Percentiles rank a stretch among this genome's conserved stretches.
These are phyloP conservation scores for Nyctanthes arbortristis DNA, from an alignment of 257 asterid genomes.

Conservation along the genomic window DNA sequence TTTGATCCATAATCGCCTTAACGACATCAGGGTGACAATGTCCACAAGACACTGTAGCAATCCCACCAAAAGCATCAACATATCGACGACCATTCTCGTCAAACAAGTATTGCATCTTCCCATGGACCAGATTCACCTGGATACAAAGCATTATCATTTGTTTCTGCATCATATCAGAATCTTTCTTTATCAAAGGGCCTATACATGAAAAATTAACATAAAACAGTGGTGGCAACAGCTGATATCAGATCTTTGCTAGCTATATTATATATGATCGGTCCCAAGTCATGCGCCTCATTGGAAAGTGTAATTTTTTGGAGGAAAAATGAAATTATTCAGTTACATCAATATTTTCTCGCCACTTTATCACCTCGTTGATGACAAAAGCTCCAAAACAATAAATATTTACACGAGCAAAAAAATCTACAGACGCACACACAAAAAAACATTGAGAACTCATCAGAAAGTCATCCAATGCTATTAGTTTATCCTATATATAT, in stretches of 20 bases:
- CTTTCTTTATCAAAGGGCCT: background rate
- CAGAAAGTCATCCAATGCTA: too few relatives aligned
- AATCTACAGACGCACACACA: too few relatives aligned
- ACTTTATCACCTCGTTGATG: background rate
- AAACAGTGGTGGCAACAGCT: background rate
- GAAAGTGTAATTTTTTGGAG: background rate
- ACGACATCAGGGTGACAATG: constrained; percentile 86
- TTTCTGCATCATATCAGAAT: background rate
- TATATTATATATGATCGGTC: too few relatives aligned
- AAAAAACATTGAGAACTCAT: too few relatives aligned
- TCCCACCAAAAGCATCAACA: constrained; percentile 72
- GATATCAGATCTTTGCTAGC: background rate
- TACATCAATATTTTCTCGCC: background rate
- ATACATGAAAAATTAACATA: background rate
- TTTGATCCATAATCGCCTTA: constrained; percentile 59
- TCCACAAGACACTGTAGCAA: constrained; percentile 77
- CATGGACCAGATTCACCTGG: constrained; percentile 71
- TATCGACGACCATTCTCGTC: constrained; percentile 68
- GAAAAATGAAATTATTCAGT: background rate
- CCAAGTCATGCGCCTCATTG: background rate
- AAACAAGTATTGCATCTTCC: constrained; percentile 75
- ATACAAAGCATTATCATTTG: background rate
- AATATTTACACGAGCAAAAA: too few relatives aligned
- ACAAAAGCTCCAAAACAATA: background rate
- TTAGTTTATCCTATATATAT: too few relatives aligned